A percentile compares a stretch with the other conserved stretches of the same genome.
Evolutionary conservation across 495 filamentous ascomycete species (phyloP).

Genomic region (Amniculicola lignicola): DNA sequence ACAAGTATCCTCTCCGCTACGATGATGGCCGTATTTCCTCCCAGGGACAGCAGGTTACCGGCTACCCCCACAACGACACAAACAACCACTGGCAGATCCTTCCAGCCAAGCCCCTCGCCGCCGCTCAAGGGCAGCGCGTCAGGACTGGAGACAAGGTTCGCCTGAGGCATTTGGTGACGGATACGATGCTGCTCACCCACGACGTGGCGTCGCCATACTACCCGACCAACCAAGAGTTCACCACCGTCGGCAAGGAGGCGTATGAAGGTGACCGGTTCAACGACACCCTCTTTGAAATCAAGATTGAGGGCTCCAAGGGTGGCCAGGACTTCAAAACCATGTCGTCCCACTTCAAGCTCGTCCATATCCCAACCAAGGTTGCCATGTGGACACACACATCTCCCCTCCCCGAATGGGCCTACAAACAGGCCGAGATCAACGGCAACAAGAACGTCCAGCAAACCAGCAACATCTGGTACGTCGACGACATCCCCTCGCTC

Average conservation of each 20-base stretch:
- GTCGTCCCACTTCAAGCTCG: constrained; percentile 87
- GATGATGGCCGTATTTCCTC: constrained; percentile 97
- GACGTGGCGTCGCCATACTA: constrained; percentile 97
- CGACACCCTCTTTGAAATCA: constrained; percentile 90
- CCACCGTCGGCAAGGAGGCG: constrained; percentile 68
- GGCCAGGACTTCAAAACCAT: constrained; percentile 84
- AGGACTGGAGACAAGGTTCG: constrained; percentile 84
- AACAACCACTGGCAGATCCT: constrained; percentile 98
- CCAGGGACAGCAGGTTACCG: constrained; percentile 92
- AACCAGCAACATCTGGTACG: constrained; percentile 89
- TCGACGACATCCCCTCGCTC: constrained; percentile 84
- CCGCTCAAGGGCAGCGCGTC: constrained; percentile 57
- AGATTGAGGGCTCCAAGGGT: constrained; percentile 80
- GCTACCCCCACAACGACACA: constrained; percentile 96
- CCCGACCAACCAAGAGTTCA: constrained; percentile 98
- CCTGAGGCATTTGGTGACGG: constrained; percentile 81
- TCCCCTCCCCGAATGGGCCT: constrained; percentile 92
- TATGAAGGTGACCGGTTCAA: constrained; percentile 76
- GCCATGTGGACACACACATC: constrained; percentile 98
- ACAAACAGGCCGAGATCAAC: constrained; percentile 97
- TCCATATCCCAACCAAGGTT: constrained; percentile 89
- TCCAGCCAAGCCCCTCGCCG: constrained; percentile 55
- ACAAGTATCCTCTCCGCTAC: constrained; percentile 87
- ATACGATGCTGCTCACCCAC: constrained; percentile 87
- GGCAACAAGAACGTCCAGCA: constrained; percentile 95